Base-by-base conservation (phyloP, 2,329 filamentous ascomycete genomes). In the Rhexocercosporidium sp. region DNA sequence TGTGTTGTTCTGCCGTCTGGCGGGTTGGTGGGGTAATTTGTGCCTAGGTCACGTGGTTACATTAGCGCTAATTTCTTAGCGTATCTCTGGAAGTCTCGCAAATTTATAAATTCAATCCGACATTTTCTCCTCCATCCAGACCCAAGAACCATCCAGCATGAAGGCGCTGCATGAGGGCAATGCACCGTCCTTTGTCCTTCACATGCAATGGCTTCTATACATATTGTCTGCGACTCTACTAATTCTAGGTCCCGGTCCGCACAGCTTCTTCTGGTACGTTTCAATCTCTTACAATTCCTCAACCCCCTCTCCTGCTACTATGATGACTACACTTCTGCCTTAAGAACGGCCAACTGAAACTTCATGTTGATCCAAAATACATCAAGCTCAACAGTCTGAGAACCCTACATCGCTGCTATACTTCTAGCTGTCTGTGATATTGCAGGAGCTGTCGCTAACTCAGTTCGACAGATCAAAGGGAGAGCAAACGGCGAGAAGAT, bases 311-410 rank as follows among this genome's bases (percentile, higher is more conserved):
- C 20, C 34, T 22, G 20, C 29, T 64, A 63, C 65, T 51, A 80
- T 87, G 86, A 89, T 89, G 86, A 88, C 79, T 81, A 78, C 81
- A 72, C 76, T 81, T 85, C 82, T 76, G 69, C 75, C 81, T 86
- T 87, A 88, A 88, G 86, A 88, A 88, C 86, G 85, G 86, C 86
- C 86, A 87, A 86, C 86, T 84, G 84, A 89, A 87, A 80, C 74
- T 70, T 75, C 77, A 83, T 88, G 86, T 87, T 84, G 86, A 88
- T 81, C 79, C 73, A 76, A 72, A 72, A 81, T 80, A 79, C 81
- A 85, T 87, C 86, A 88, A 88, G 85, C 85, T 88, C 84, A 87
- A 87, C 84, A 87, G 84, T 88, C 85, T 88, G 86, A 88, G 64
- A 62, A 44, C 57, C 37, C 56, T 44, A 39, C 46, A 64, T 12